Conservation (phyloP, 768 basidiomycete genomes). For the Pleurotus citrinopileatus region DNA sequence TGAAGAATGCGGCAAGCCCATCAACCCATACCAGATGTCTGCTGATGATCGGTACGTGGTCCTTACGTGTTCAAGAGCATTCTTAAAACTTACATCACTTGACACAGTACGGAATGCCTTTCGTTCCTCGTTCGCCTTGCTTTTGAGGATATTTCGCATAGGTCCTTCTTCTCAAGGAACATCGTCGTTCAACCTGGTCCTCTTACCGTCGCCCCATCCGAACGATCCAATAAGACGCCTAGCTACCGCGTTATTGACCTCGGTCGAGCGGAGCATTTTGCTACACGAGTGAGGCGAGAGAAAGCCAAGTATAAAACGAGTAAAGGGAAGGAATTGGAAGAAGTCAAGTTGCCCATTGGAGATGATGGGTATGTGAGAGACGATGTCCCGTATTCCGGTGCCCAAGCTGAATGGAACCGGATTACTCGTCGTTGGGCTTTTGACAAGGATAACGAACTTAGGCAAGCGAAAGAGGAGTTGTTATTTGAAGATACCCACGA, state of each 20-base stretch:
- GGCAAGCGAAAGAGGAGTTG: no score
- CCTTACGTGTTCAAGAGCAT: no score
- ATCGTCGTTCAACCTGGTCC: constrained; percentile 42
- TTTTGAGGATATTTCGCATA: constrained; percentile 32
- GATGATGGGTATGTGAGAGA: constrained; percentile 4
- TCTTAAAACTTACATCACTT: not conserved
- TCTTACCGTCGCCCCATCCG: constrained; percentile 25
- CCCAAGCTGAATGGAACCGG: no score
- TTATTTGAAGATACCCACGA: no score
- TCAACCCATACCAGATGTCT: constrained; percentile 23
- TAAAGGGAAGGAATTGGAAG: not conserved
- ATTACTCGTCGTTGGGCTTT: no score
- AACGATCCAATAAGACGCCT: constrained; percentile 24
- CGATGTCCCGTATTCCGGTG: no score
- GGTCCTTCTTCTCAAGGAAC: constrained; percentile 45
- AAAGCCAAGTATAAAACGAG: not conserved
- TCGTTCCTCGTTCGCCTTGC: constrained; percentile 41
- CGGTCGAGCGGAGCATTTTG: constrained; percentile 30
- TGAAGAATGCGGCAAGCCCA: constrained; percentile 42
- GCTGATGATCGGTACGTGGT: constrained; percentile 14
- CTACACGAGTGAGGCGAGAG: not conserved
- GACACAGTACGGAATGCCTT: constrained; percentile 19
- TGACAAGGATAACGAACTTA: no score
- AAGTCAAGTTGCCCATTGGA: no score
- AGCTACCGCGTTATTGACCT: constrained; percentile 53